Evolutionary conservation across 257 asterid species (phyloP).

Genomic region (Ilex aquifolium): DNA sequence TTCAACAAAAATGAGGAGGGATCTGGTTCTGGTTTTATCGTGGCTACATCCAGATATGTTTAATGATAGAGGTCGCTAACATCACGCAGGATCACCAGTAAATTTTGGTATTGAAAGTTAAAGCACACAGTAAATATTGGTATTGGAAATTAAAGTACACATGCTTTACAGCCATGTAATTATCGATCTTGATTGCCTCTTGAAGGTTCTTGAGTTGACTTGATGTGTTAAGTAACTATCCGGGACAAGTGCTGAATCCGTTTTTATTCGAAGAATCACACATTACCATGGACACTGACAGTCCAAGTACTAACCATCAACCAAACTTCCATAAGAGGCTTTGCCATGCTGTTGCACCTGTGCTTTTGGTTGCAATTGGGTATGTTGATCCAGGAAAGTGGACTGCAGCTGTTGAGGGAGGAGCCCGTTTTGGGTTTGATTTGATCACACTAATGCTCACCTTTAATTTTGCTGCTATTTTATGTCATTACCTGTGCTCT

Average conservation of each 20-base stretch:
- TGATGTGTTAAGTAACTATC: slow-evolving; percentile 18
- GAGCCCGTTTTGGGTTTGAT: slow-evolving; percentile 80
- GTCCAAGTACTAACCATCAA: slow-evolving; percentile 24
- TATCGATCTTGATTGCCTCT: slow-evolving; percentile 17
- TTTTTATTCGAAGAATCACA: slow-evolving; percentile 15
- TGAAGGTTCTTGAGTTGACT: slow-evolving; percentile 19
- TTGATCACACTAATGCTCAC: slow-evolving; percentile 50
- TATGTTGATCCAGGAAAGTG: slow-evolving; percentile 97
- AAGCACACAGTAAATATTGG: too few species aligned
- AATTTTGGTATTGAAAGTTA: too few species aligned
- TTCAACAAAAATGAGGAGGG: slow-evolving; percentile 5
- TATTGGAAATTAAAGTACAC: slow-evolving; percentile 8
- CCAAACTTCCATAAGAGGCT: slow-evolving; percentile 41
- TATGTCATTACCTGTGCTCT: slow-evolving; percentile 87
- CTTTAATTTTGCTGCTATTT: slow-evolving; percentile 59
- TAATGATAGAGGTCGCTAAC: slow-evolving; percentile 7
- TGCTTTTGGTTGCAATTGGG: slow-evolving; percentile 72
- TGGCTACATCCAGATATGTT: neutral
- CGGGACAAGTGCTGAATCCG: slow-evolving; percentile 18
- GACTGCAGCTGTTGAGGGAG: slow-evolving; percentile 88
- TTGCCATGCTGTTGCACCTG: slow-evolving; percentile 72
- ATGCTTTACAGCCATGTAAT: slow-evolving; percentile 18
- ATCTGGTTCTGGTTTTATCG: slow-evolving; percentile 1
- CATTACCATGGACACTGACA: slow-evolving; percentile 48
- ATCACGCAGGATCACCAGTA: neutral